Evolutionary conservation across 495 filamentous ascomycete genomes (phyloP), one percentile per base, ranked within the genome.

Genomic region (Xylaria venustula): DNA sequence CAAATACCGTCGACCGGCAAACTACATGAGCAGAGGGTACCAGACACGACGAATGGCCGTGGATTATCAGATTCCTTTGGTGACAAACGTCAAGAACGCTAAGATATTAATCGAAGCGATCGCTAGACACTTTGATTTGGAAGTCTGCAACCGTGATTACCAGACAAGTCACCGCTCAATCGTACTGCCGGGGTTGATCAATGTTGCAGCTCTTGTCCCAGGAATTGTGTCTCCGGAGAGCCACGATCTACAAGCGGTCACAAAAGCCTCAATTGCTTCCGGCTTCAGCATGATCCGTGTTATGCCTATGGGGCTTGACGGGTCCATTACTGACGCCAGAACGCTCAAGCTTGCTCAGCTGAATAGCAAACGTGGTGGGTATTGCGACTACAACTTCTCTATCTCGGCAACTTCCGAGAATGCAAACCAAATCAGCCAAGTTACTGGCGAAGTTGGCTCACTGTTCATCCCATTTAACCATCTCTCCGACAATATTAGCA

Each of bases 11-110:
- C 87, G 94, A 57, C 94, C 94, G 23, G 94, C 94, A 56, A 98
- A 90, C 78, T 98, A 98, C 78, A 93, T 98, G 88, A 96, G 92
- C 73, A 93, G 90, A 75, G 94, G 94, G 54, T 98, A 98, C 74
- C 86, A 87, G 63, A 97, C 94, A 32, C 85, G 94, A 70, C 88
- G 94, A 66, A 96, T 98, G 94, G 94, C 94, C 26, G 94, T 98
- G 20, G 94, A 98, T 75, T 98, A 97, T 76, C 93, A 97, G 74
- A 96, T 93, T 41, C 94, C 94, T 40, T 76, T 98, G 65, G 92
- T 98, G 28, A 98, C 94, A 48, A 98, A 98, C 69, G 94, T 98
- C 68, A 98, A 98, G 83, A 98, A 97, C 67, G 94, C 94, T 41
- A 98, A 98, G 81, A 89, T 98, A 55, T 73, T 98, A 45, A 89